Conservation (phyloP, 441 rosid species). For the Eutrema salsugineum region DNA sequence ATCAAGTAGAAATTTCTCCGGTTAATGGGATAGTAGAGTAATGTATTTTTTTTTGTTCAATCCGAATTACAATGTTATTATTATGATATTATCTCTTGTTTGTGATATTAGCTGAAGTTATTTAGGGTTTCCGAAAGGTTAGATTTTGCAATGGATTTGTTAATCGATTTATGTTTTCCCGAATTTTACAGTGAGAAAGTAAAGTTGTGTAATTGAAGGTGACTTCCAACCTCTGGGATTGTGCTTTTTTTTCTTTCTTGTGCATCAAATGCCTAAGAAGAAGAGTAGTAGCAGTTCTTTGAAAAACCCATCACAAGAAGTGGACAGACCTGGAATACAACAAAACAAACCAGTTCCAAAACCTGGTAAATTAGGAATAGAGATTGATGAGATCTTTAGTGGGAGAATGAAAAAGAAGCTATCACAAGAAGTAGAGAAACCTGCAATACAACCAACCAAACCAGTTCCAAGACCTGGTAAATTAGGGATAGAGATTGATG, state of each 20-base stretch:
- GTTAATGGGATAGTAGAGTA: background rate
- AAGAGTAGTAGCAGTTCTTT: constrained; percentile 11
- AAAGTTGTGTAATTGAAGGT: background rate
- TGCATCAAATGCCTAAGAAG: constrained; percentile 25
- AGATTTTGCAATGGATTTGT: background rate
- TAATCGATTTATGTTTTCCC: background rate
- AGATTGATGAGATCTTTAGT: constrained; percentile 49
- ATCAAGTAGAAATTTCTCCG: background rate
- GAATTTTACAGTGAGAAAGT: background rate
- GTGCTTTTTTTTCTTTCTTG: background rate
- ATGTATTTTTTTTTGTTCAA: background rate
- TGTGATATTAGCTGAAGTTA: background rate
- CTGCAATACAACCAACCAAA: too few species aligned
- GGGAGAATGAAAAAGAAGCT: constrained; percentile 38
- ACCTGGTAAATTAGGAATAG: constrained; percentile 33
- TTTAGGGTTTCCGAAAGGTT: background rate
- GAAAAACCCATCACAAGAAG: constrained; percentile 22
- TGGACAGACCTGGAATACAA: constrained; percentile 8
- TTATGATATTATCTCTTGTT: background rate
- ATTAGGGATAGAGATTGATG: constrained; percentile 41
- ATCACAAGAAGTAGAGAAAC: background rate
- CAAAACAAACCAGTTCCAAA: constrained; percentile 24
- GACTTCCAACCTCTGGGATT: background rate
- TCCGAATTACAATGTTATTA: background rate
- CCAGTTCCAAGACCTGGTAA: too few species aligned